phyloP scores from a whole-genome alignment of 2,329 filamentous ascomycete species.

The Claviceps maximensis region DNA sequence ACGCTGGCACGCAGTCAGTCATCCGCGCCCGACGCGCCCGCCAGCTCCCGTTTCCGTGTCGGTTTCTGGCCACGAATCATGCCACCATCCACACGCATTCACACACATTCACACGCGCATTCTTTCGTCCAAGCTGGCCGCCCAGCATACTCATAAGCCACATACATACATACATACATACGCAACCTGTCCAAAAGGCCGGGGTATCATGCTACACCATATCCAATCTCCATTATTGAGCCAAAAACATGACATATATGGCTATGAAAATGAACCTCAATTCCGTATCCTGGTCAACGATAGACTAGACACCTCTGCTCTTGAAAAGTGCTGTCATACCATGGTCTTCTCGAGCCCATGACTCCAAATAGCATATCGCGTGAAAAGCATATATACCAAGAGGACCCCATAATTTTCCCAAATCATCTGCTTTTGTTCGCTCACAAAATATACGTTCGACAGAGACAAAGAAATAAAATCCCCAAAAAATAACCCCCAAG shows the following conservation, averaged over 20 bases:
- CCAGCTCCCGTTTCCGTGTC: no score
- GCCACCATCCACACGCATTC: no score
- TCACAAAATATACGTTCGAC: not conserved
- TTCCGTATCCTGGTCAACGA: not conserved
- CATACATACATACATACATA: no score
- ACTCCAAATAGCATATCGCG: not conserved
- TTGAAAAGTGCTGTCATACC: not conserved
- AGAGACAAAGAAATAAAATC: not conserved
- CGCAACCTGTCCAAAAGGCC: no score
- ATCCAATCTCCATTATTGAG: not conserved
- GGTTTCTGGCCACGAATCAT: no score
- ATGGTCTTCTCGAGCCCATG: not conserved
- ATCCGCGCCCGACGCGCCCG: no score
- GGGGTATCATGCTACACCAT: slow-evolving; percentile 2
- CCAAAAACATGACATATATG: not conserved
- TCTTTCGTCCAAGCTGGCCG: no score
- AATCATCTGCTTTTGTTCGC: not conserved
- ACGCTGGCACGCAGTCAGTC: no score
- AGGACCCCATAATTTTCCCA: not conserved
- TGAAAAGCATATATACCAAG: not conserved
- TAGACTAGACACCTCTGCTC: not conserved
- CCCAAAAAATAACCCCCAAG: slow-evolving; percentile 22
- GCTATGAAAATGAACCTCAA: not conserved
- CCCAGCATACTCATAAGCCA: no score
- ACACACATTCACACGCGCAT: no score